These are phyloP conservation scores for Kalmusia sp. DNA, from an alignment of 2,329 filamentous ascomycete genomes.

Conservation along the genomic window DNA sequence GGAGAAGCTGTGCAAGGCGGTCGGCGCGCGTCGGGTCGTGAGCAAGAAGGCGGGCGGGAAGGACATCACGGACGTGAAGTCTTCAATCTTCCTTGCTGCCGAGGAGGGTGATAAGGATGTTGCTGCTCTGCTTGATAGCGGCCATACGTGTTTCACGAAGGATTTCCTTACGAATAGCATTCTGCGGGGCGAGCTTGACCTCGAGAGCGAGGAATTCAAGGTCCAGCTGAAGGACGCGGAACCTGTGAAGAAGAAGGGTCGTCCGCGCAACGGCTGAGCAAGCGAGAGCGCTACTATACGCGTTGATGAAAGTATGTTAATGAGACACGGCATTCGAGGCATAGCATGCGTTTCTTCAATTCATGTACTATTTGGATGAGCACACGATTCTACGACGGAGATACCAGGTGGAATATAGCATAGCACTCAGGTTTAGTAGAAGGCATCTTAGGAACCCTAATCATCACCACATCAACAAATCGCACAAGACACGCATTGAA, in stretches of 20 bases:
- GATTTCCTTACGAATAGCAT: slow-evolving; percentile 53
- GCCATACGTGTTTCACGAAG: slow-evolving; percentile 49
- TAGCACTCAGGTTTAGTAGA: neutral
- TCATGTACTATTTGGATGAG: neutral
- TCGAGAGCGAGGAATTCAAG: slow-evolving; percentile 49
- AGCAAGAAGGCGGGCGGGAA: slow-evolving; percentile 30
- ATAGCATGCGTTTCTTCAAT: neutral
- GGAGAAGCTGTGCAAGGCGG: slow-evolving; percentile 44
- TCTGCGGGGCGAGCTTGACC: slow-evolving; percentile 50
- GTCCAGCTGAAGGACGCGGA: slow-evolving; percentile 2
- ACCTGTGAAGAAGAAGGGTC: slow-evolving; percentile 19
- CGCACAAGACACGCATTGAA: too few species aligned
- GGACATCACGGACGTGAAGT: slow-evolving; percentile 22
- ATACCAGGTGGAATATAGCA: neutral
- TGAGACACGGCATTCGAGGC: neutral
- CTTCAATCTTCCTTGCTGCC: slow-evolving; percentile 48
- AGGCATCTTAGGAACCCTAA: neutral
- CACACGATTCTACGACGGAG: neutral
- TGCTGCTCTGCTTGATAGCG: slow-evolving; percentile 38
- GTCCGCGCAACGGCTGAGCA: neutral
- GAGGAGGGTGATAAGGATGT: slow-evolving; percentile 47
- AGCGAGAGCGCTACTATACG: neutral
- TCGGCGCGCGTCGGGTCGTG: slow-evolving; percentile 46
- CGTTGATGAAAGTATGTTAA: neutral
- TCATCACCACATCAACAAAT: neutral